Conservation (phyloP, 148 eudicot species). For the Arctostaphylos glauca region DNA sequence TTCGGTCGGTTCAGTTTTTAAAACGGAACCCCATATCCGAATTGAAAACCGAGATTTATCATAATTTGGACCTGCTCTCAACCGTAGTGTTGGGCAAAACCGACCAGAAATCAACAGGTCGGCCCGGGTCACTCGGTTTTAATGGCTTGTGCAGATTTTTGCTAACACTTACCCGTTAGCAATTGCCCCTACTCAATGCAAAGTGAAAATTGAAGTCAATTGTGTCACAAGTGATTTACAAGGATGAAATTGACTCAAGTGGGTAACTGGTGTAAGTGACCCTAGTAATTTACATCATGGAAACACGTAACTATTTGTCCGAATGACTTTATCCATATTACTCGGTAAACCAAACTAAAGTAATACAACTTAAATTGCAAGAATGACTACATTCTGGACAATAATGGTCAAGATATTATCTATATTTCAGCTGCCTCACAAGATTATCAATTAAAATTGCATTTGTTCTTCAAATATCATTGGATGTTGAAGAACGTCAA, state of each 20-base stretch:
- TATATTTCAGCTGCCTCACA: not conserved
- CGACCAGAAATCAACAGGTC: too few relatives aligned
- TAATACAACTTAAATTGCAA: not conserved
- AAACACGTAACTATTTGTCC: not conserved
- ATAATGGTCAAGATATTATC: not conserved
- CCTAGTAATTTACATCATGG: not conserved
- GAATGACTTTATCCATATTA: not conserved
- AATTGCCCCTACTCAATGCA: not conserved
- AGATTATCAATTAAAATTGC: not conserved
- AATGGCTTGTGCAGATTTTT: too few relatives aligned
- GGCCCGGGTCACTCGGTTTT: too few relatives aligned
- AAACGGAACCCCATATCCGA: too few relatives aligned
- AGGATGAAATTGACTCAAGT: not conserved
- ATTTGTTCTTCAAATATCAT: not conserved
- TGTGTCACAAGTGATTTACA: not conserved
- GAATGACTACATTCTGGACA: not conserved
- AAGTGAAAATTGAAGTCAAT: not conserved
- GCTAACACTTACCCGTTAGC: too few relatives aligned
- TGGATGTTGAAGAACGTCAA: not conserved
- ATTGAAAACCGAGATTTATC: too few relatives aligned
- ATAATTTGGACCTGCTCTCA: too few relatives aligned
- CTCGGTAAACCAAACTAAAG: not conserved
- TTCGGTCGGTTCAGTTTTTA: too few relatives aligned
- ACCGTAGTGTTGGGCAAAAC: too few relatives aligned
- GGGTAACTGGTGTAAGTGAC: not conserved